phyloP scores from a whole-genome alignment of 805 yeast species.

The Pichia heedii region DNA sequence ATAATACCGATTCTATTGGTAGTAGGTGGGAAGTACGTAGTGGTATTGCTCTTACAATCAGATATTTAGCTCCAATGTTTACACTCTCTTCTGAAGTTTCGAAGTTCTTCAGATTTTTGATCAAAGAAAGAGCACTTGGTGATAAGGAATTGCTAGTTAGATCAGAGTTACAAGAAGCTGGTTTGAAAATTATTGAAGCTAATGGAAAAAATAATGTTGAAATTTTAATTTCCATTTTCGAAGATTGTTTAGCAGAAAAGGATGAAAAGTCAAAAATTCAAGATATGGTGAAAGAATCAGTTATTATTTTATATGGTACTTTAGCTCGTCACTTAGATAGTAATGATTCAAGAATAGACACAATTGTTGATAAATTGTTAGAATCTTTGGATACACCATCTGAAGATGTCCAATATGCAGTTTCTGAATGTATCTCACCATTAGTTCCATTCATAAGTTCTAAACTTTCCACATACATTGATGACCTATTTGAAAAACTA shows the following conservation, averaged over 20 bases:
- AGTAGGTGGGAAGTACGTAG: conserved; percentile 84
- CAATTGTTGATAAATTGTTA: conserved; percentile 61
- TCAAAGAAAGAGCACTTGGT: conserved; percentile 54
- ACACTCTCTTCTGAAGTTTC: conserved; percentile 36
- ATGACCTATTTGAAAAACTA: conserved; percentile 48
- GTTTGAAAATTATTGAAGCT: conserved; percentile 55
- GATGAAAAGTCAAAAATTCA: conserved; percentile 39
- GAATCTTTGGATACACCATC: conserved; percentile 78
- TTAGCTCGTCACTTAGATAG: conserved; percentile 74
- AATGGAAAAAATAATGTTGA: conserved; percentile 68
- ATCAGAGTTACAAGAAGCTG: conserved; percentile 84
- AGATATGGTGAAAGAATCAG: conserved; percentile 65
- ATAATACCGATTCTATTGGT: conserved; percentile 47
- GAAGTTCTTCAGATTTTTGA: conserved; percentile 49
- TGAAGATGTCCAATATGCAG: conserved; percentile 82
- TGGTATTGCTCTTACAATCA: conserved; percentile 65
- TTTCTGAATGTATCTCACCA: conserved; percentile 80
- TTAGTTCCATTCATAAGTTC: conserved; percentile 52
- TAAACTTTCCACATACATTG: conserved; percentile 46
- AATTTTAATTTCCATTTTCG: conserved; percentile 72
- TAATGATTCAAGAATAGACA: conserved; percentile 54
- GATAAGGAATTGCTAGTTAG: conserved; percentile 68
- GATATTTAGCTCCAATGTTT: conserved; percentile 43
- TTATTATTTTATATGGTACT: conserved; percentile 82
- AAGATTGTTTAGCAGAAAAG: conserved; percentile 46